Conservation (phyloP, 768 basidiomycete genomes). For the Pulveroboletus ravenelii region DNA sequence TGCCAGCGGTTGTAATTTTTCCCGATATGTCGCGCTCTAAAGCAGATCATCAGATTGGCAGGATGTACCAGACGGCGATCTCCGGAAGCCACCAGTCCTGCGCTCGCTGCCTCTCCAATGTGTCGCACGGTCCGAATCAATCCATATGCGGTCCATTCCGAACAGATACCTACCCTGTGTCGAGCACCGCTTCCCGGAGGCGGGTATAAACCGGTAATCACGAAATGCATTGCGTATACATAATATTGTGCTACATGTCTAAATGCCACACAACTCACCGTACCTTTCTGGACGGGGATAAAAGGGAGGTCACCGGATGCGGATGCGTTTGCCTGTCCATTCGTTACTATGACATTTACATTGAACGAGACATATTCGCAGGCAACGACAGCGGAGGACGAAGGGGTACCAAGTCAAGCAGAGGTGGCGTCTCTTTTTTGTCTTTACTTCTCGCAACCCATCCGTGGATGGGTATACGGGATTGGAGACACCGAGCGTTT, state of each 20-base stretch:
- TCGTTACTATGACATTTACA: slow-evolving; percentile 2
- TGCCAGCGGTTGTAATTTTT: not conserved
- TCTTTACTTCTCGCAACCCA: not conserved
- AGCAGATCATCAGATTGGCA: not conserved
- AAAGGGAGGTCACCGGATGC: not conserved
- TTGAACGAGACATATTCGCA: not conserved
- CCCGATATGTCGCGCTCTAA: not conserved
- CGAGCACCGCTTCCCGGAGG: not conserved
- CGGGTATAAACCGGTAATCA: not conserved
- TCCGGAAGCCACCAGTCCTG: not conserved
- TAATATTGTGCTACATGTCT: not conserved
- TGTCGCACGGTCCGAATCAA: not conserved
- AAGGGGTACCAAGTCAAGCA: slow-evolving; percentile 3
- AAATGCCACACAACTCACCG: not conserved
- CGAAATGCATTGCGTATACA: not conserved
- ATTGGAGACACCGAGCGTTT: not conserved
- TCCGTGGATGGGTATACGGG: too few species aligned
- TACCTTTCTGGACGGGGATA: not conserved
- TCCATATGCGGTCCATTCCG: too few species aligned
- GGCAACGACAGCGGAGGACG: not conserved
- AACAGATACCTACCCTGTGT: not conserved
- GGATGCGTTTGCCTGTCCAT: not conserved
- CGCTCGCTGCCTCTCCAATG: not conserved
- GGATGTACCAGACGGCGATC: not conserved
- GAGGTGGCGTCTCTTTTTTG: slow-evolving; percentile 9